Evolutionary conservation across 352 stramenopile species (phyloP), one percentile per base, ranked within the genome.

Genomic region (Globisporangium canariense): DNA sequence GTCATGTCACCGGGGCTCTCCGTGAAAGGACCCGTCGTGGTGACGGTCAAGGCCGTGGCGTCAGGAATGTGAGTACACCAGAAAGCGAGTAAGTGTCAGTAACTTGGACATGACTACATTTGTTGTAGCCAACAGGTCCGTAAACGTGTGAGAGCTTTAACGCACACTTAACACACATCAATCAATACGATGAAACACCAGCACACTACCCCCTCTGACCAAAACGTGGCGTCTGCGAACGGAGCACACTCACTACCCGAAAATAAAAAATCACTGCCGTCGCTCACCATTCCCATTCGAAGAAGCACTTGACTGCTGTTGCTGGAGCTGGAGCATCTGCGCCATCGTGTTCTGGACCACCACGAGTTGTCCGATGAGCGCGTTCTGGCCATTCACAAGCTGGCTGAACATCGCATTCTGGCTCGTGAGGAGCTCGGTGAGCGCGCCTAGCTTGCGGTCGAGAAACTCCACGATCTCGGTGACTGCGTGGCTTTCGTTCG

Each of bases 1-100:
- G 66, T 65, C 18, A 68, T 81, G 40, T 60, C 74, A 0, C 73
- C 66, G 25, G 32, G 64, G 36, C 69, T 81, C 34, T 28, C 64
- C 16, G 62, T 81, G 45, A 78, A 78, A 54, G 74, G 74, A 2
- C 71, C 74, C 0, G 38, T 81, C 16, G 60, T 70, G 11, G 66
- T 76, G 34, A 78, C 73, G 1, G 56, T 68, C 49, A 20, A 40
- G 25, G 22, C 4, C 0, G 52, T 53, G 2, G 40, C 51, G 16
- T n/a, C 46, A 45, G 16, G 13, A 9, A 22, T 18, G 30, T 58
- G 18, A 25, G 30, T 40, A 5, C 7, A 40, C 3, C 25, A 28
- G 25, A 53, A n/a, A 53, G 46, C 18, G 9, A n/a, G 14, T 45
- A 14, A 5, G 11, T n/a, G 40, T 0, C 8, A 16, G 13, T 46